Evolutionary conservation across 1,284 basidiomycete species (phyloP).

Genomic region (Cystobasidium slooffiae): DNA sequence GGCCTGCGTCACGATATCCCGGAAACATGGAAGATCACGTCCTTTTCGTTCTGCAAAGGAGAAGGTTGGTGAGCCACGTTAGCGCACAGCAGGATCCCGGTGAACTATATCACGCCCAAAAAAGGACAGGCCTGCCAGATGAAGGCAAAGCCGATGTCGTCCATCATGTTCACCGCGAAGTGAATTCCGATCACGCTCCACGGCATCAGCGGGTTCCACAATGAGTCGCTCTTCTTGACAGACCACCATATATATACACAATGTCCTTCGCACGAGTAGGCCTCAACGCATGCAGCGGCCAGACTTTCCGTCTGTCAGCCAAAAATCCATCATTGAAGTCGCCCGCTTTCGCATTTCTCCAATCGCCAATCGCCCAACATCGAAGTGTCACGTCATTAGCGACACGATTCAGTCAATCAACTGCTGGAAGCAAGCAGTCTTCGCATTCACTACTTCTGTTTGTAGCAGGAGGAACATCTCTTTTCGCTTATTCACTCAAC

Average conservation of each 20-base stretch:
- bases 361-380: slow-evolving; percentile 1
- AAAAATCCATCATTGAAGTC: not conserved
- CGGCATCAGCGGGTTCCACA: not conserved
- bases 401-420: not conserved
- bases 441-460: slow-evolving; percentile 17
- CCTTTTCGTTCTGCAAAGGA: too few relatives aligned
- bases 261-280: slow-evolving; percentile 7
- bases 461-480: slow-evolving; percentile 23
- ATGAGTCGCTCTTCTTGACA: not conserved
- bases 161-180: too few relatives aligned
- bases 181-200: too few relatives aligned
- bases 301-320: not conserved
- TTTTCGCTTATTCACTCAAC: not conserved
- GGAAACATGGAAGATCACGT: too few relatives aligned
- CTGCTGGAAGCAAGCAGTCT: not conserved
- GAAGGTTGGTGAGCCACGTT: too few relatives aligned
- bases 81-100: too few relatives aligned
- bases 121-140: too few relatives aligned
- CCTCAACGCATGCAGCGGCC: slow-evolving; percentile 1
- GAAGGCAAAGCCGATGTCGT: too few relatives aligned
- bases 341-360: not conserved
- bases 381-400: slow-evolving; percentile 26
- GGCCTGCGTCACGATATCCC: too few relatives aligned
- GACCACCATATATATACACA: not conserved
- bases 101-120: too few relatives aligned